Evolutionary conservation across 768 basidiomycete genomes (phyloP).

Genomic region (Sarcodon sp.): DNA sequence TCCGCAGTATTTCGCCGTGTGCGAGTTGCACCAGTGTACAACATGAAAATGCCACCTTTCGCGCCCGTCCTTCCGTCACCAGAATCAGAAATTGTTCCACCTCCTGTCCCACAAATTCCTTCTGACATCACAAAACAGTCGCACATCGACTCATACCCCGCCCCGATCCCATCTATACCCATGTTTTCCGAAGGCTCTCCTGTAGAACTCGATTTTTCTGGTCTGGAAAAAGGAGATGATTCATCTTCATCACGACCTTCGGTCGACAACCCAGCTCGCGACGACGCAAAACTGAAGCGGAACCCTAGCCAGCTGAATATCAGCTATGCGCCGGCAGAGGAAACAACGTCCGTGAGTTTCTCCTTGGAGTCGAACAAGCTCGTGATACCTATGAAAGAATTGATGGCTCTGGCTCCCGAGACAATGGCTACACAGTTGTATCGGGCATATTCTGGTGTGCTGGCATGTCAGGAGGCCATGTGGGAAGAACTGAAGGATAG

Average conservation of each 20-base stretch:
- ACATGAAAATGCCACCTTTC: conserved; percentile 59
- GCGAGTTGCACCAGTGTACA: conserved; percentile 42
- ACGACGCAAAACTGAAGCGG: neutral
- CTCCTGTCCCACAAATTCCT: neutral
- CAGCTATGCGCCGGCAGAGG: conserved; percentile 3
- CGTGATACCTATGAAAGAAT: conserved; percentile 8
- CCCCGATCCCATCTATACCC: too few species aligned
- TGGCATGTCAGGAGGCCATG: conserved; percentile 16
- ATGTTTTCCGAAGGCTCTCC: too few species aligned
- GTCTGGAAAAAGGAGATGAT: neutral
- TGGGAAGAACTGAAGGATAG: conserved; percentile 15
- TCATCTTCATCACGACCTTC: neutral
- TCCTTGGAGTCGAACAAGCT: too few species aligned
- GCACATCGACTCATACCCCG: too few species aligned
- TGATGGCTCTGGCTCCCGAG: conserved; percentile 8
- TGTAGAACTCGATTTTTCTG: neutral
- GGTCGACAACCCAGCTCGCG: neutral
- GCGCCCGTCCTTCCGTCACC: conserved; percentile 43
- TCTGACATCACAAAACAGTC: neutral
- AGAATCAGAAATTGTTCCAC: neutral
- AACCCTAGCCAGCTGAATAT: neutral
- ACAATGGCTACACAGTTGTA: conserved; percentile 13
- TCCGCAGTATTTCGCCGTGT: conserved; percentile 62
- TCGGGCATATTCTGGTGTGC: conserved; percentile 12
- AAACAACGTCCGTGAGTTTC: neutral